These are phyloP conservation scores for Spongiforma sp. DNA, from an alignment of 1,284 basidiomycete genomes.

Conservation along the genomic window DNA sequence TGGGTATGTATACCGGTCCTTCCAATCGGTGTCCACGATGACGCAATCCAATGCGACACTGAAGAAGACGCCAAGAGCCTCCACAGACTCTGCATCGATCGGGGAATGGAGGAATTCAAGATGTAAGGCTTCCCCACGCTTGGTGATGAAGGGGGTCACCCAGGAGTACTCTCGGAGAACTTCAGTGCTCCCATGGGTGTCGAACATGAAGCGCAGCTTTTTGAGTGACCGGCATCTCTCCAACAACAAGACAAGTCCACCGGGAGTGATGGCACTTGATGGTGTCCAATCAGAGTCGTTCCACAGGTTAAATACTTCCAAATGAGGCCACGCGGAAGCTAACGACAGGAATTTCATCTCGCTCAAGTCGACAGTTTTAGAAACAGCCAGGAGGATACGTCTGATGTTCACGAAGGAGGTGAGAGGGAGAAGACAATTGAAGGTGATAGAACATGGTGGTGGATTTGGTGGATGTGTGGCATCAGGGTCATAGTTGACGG, in stretches of 20 bases:
- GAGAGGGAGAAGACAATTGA: constrained; percentile 12
- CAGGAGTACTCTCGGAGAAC: constrained; percentile 17
- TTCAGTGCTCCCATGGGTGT: constrained; percentile 17
- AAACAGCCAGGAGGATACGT: constrained; percentile 6
- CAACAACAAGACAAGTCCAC: constrained; percentile 20
- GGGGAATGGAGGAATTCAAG: constrained; percentile 9
- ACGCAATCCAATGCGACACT: constrained; percentile 11
- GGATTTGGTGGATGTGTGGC: too few species aligned
- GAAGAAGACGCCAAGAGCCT: constrained; percentile 21
- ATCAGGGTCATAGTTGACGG: too few species aligned
- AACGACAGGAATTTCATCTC: constrained; percentile 17
- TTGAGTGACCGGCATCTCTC: constrained; percentile 18
- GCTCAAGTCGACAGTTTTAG: constrained; percentile 8
- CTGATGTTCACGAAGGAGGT: constrained; percentile 18
- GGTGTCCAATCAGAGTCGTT: background rate
- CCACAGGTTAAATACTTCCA: constrained; percentile 7
- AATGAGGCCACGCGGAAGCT: constrained; percentile 22
- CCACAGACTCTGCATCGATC: constrained; percentile 19
- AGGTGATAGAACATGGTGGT: constrained; percentile 5
- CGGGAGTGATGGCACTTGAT: constrained; percentile 17
- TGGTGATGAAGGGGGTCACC: constrained; percentile 15
- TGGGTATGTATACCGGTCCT: background rate
- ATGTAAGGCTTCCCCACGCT: background rate
- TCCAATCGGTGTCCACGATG: constrained; percentile 12
- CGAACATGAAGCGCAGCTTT: constrained; percentile 8